phyloP scores from a whole-genome alignment of 306 rosid species.

The Vigna unguiculata region DNA sequence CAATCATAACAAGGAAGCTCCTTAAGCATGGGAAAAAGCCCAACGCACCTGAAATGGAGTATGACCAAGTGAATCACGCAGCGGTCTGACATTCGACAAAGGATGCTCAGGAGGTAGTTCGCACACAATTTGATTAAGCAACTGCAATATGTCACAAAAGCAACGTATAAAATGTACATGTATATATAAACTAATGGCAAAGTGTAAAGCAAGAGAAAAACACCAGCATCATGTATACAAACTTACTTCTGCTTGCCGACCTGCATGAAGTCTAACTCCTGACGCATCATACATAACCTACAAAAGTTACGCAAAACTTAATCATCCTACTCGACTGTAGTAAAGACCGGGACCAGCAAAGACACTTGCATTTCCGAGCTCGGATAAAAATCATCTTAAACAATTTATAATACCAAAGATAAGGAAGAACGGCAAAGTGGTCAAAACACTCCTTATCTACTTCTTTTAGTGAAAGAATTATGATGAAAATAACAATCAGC shows the following conservation, averaged over 20 bases:
- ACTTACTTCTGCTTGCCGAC: conserved; percentile 95
- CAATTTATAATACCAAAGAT: neutral
- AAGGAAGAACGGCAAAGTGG: conserved; percentile 5
- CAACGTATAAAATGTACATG: conserved; percentile 30
- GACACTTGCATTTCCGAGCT: conserved; percentile 13
- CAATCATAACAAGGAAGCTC: conserved; percentile 29
- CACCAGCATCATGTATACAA: conserved; percentile 5
- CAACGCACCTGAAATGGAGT: conserved; percentile 88
- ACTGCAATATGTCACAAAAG: conserved; percentile 56
- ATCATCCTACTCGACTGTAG: conserved; percentile 15
- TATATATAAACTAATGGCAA: conserved; percentile 1
- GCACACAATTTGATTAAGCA: conserved; percentile 94
- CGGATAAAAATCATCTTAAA: conserved; percentile 5
- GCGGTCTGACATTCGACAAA: conserved; percentile 70
- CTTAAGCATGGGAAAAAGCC: conserved; percentile 36
- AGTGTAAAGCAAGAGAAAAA: conserved; percentile 10
- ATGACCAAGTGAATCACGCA: conserved; percentile 96
- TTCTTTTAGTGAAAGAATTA: conserved; percentile 16
- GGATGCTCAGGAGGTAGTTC: conserved; percentile 96
- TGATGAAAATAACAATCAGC: conserved; percentile 29
- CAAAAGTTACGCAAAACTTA: conserved; percentile 29
- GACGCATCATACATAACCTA: conserved; percentile 98
- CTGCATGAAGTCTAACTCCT: conserved; percentile 97
- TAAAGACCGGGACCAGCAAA: conserved; percentile 7
- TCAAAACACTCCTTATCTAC: conserved; percentile 15